phyloP scores from a whole-genome alignment of 1,284 basidiomycete genomes.

The Kwoniella shivajii region DNA sequence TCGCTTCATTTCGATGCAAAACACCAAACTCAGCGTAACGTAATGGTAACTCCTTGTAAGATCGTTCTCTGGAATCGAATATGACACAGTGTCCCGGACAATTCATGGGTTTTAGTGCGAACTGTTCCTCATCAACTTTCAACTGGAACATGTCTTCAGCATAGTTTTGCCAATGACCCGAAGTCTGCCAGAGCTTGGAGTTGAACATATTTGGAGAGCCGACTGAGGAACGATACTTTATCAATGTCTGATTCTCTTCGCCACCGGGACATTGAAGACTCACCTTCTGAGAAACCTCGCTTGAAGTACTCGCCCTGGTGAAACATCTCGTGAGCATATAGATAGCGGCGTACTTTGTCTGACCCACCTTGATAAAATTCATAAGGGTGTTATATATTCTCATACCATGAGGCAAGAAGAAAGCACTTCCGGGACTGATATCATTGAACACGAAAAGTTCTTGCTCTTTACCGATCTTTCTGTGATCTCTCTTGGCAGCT shows the following conservation, averaged over 20 bases:
- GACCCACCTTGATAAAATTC: conserved; percentile 80
- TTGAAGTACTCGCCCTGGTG: conserved; percentile 55
- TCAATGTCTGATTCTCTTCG: conserved; percentile 1
- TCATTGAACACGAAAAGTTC: conserved; percentile 99
- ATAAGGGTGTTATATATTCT: conserved; percentile 94
- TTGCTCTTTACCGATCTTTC: conserved; percentile 95
- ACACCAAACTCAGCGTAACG: conserved; percentile 99
- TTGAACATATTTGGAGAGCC: conserved; percentile 99
- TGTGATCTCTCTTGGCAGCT: conserved; percentile 95
- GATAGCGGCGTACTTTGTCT: no score
- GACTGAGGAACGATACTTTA: conserved; percentile 60
- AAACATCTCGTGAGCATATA: not conserved
- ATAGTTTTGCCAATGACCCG: conserved; percentile 98
- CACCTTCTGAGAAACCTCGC: conserved; percentile 57
- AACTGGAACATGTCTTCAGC: conserved; percentile 96
- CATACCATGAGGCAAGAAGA: conserved; percentile 97
- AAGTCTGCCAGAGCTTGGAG: conserved; percentile 96
- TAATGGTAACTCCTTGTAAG: conserved; percentile 93
- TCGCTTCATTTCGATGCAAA: conserved; percentile 95
- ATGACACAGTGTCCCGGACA: conserved; percentile 97
- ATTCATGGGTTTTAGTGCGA: conserved; percentile 98
- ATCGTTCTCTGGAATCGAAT: conserved; percentile 91
- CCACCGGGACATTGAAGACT: not conserved
- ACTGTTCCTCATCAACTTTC: conserved; percentile 92
- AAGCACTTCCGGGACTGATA: conserved; percentile 88